Conservation (phyloP, 2,329 filamentous ascomycete genomes). For the Cladophialophora bantiana region DNA sequence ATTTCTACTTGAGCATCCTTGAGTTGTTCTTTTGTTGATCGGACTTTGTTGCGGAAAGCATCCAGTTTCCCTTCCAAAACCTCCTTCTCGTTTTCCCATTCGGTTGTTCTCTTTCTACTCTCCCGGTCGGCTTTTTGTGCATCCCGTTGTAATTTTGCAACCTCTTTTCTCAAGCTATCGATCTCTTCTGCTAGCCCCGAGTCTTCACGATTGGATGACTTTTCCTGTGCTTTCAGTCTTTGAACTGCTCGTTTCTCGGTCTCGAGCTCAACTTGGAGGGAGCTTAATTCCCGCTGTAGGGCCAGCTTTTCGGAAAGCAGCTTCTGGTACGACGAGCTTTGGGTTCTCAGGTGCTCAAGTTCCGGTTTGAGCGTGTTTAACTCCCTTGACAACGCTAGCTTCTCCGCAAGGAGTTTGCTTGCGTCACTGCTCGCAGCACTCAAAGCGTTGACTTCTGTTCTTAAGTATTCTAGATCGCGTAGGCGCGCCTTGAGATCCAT, state of each 20-base stretch:
- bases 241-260: constrained; percentile 77
- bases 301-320: constrained; percentile 79
- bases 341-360: constrained; percentile 66
- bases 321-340: constrained; percentile 68
- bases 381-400: constrained; percentile 67
- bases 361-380: constrained; percentile 66
- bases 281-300: constrained; percentile 77
- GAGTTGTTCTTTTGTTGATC: constrained; percentile 73
- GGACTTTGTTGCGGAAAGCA: constrained; percentile 72
- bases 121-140: constrained; percentile 57
- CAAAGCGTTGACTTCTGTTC: constrained; percentile 73
- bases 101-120: constrained; percentile 63
- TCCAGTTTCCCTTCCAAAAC: constrained; percentile 74
- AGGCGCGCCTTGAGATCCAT: constrained; percentile 60
- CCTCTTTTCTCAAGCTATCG: constrained; percentile 58
- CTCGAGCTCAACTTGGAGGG: constrained; percentile 80
- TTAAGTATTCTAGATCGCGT: constrained; percentile 64
- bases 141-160: constrained; percentile 60
- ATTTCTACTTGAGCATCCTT: constrained; percentile 67
- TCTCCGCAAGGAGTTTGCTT: constrained; percentile 71
- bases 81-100: constrained; percentile 68
- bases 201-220: constrained; percentile 57
- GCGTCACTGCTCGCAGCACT: constrained; percentile 72
- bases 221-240: constrained; percentile 60
- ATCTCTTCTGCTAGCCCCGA: constrained; percentile 45